Evolutionary conservation across 2,329 filamentous ascomycete genomes (phyloP).

Genomic region (Cladophialophora bantiana): DNA sequence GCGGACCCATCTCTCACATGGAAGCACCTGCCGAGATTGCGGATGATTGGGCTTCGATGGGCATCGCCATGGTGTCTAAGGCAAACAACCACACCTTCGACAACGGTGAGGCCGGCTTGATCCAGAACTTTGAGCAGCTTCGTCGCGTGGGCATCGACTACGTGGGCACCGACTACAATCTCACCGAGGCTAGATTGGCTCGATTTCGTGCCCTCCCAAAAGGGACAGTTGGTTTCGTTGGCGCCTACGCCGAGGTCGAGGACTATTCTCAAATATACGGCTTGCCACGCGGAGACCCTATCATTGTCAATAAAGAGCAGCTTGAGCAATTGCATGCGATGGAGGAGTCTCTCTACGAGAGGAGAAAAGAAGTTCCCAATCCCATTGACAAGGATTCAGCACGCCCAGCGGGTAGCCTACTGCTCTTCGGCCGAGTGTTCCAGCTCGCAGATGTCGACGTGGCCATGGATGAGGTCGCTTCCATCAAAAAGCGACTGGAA

Average conservation of each 20-base stretch:
- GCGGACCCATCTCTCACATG: conserved; percentile 13
- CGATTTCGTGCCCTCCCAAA: conserved; percentile 2
- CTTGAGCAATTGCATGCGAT: conserved; percentile 5
- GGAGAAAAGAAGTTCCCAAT: conserved; percentile 3
- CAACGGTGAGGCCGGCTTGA: conserved; percentile 8
- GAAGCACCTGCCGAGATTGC: conserved; percentile 6
- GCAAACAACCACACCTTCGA: conserved; percentile 17
- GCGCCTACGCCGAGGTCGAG: conserved; percentile 12
- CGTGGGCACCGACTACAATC: conserved; percentile 13
- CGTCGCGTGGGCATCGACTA: conserved; percentile 13
- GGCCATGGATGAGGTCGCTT: not conserved
- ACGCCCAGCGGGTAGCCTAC: not conserved
- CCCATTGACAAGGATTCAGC: not conserved
- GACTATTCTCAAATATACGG: conserved; percentile 12
- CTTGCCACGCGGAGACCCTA: conserved; percentile 1
- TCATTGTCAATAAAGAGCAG: conserved; percentile 10
- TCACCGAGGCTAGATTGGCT: conserved; percentile 6
- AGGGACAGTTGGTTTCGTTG: conserved; percentile 8
- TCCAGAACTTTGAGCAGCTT: conserved; percentile 10
- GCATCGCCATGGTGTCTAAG: conserved; percentile 16
- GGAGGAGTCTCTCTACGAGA: conserved; percentile 7
- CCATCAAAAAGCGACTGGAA: conserved; percentile 11
- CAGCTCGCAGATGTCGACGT: not conserved
- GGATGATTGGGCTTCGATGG: conserved; percentile 12
- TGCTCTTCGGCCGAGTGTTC: conserved; percentile 13